These are phyloP conservation scores for Penicillium silybi DNA, from an alignment of 495 filamentous ascomycete species.

Conservation along the genomic window DNA sequence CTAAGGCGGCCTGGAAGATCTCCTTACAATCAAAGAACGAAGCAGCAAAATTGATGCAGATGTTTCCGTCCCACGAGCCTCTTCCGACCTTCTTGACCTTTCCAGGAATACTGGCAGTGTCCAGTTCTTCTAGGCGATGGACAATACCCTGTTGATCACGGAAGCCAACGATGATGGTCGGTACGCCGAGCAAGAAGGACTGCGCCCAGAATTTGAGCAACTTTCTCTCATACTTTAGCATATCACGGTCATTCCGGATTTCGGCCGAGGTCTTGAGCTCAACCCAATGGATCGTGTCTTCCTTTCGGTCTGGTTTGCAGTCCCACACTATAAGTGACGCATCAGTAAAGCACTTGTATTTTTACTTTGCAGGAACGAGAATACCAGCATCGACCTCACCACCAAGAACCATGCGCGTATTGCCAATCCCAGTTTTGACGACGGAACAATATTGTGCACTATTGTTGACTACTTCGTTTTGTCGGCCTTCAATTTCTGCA, in stretches of 20 bases:
- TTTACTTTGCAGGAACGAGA: conserved; percentile 18
- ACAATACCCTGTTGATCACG: conserved; percentile 71
- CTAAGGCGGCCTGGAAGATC: background rate
- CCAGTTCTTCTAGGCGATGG: conserved; percentile 64
- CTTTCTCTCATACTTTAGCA: conserved; percentile 78
- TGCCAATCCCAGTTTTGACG: conserved; percentile 79
- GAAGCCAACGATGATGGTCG: conserved; percentile 87
- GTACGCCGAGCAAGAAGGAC: conserved; percentile 89
- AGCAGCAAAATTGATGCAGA: conserved; percentile 84
- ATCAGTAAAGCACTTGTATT: background rate
- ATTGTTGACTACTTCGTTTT: conserved; percentile 71
- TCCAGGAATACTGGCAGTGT: conserved; percentile 70
- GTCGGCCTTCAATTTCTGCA: conserved; percentile 72
- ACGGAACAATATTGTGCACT: conserved; percentile 92
- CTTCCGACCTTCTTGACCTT: conserved; percentile 62
- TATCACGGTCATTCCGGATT: conserved; percentile 58
- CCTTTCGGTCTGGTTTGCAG: conserved; percentile 60
- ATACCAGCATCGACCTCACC: conserved; percentile 90
- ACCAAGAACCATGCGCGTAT: conserved; percentile 68
- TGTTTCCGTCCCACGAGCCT: conserved; percentile 78
- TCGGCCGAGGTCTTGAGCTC: conserved; percentile 90
- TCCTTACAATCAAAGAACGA: conserved; percentile 68
- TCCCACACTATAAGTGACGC: conserved; percentile 66
- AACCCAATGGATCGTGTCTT: conserved; percentile 78
- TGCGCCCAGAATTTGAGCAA: conserved; percentile 95